Evolutionary conservation across 2,329 filamentous ascomycete genomes (phyloP), one percentile per base, ranked within the genome.

Genomic region (Hymenoscyphus salicellus): DNA sequence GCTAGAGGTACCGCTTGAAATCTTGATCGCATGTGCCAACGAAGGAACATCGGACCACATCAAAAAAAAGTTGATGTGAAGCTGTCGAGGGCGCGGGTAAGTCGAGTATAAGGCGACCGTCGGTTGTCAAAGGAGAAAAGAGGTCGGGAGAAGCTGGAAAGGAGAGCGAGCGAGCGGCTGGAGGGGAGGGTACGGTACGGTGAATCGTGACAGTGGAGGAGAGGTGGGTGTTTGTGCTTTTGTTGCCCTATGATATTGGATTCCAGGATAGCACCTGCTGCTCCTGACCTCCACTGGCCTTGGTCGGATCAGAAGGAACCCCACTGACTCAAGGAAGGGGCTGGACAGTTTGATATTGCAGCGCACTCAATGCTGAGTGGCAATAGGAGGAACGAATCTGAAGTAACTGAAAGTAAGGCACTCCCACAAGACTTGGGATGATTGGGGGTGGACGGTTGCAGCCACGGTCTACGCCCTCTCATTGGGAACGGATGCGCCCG

Each of bases 211-310:
- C 33, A 14, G 33, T 38, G 8, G 17, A 11, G 26, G 20, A 52
- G 46, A 23, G 20, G 46, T 23, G 11, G n/a, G 46, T 26, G 46
- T 5, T 23, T 52, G 20, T 23, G 46, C 20, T 23, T 26, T 52
- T 52, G n/a, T 52, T 52, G 46, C 20, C 46, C 46, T 52, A 52
- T 52, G 20, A 52, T 52, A 52, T 23, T 52, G 46, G 46, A 14
- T 52, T 52, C 46, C 46, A 52, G 46, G 46, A 52, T 52, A 23
- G 46, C 46, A 23, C 46, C 46, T 52, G 46, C 46, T 52, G 46
- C 11, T 26, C 46, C 46, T 52, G 20, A 20, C 10, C 46, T 52
- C 46, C 46, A 52, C 46, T 52, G 46, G 46, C 20, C 23, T 14
- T n/a, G 43, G 10, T 26, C 7, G 10, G 46, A 23, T 23, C 46